phyloP scores from a whole-genome alignment of 2,329 filamentous ascomycete species.

The Fusarium sacchari region DNA sequence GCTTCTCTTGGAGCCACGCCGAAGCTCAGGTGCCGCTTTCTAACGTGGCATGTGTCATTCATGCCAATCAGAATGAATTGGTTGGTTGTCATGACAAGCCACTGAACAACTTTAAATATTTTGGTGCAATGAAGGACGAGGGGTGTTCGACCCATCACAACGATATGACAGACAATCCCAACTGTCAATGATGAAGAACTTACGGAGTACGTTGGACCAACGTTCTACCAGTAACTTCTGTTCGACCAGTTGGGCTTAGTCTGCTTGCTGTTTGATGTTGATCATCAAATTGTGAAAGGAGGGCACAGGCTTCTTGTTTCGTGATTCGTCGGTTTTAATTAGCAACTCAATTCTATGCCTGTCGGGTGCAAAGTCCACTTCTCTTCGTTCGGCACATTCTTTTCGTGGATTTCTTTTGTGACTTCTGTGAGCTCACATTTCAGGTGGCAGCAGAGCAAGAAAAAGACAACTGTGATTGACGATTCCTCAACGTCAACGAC shows the following conservation, averaged over 20 bases:
- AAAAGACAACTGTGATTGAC: background rate
- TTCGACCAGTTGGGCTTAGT: conserved; percentile 18
- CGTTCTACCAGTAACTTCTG: conserved; percentile 9
- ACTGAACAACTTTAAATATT: conserved; percentile 35
- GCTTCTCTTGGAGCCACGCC: conserved; percentile 17
- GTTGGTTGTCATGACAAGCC: conserved; percentile 25
- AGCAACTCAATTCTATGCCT: background rate
- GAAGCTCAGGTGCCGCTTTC: conserved; percentile 13
- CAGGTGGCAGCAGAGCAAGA: background rate
- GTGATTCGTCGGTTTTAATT: conserved; percentile 26
- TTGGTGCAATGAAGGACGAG: background rate
- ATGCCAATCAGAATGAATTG: conserved; percentile 1
- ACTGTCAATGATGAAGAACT: conserved; percentile 8
- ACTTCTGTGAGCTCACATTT: background rate
- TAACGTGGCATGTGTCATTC: conserved; percentile 21
- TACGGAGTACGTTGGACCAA: conserved; percentile 15
- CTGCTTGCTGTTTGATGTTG: conserved; percentile 21
- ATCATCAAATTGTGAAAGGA: background rate
- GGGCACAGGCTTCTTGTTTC: conserved; percentile 1
- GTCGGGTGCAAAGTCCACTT: conserved; percentile 20
- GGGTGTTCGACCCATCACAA: background rate
- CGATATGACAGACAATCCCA: background rate
- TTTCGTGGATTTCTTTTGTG: background rate
- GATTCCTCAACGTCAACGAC: background rate
- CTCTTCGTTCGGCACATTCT: background rate